These are phyloP conservation scores for Sambucus nigra DNA, from an alignment of 129 eudicot genomes.

Conservation along the genomic window DNA sequence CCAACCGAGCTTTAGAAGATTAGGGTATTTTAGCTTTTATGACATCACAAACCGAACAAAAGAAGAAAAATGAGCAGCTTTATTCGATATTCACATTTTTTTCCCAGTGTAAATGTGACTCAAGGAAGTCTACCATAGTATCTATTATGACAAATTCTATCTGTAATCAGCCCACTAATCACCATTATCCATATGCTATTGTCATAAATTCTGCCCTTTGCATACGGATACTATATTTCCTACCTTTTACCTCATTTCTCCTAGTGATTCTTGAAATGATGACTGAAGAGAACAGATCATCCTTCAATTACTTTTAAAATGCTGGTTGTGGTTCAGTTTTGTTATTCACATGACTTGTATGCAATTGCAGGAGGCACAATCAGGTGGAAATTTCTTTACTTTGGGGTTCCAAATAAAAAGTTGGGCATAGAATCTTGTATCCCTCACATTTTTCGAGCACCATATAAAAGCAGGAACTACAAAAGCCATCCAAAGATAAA, in stretches of 20 bases:
- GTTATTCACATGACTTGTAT: no score
- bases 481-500: no score
- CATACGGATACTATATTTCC: no score
- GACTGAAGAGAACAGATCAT: not conserved
- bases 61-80: not conserved
- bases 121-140: not conserved
- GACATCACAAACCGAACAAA: not conserved
- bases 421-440: no score
- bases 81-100: not conserved
- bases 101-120: not conserved
- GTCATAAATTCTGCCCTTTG: no score
- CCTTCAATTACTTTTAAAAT: not conserved
- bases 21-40: not conserved
- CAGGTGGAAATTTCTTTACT: no score
- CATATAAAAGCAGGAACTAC: no score
- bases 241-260: not conserved
- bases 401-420: no score
- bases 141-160: not conserved
- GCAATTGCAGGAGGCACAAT: no score
- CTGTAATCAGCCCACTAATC: no score
- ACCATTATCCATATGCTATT: not conserved
- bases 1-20: slow-evolving; percentile 7
- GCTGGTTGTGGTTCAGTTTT: slow-evolving; percentile 5
- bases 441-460: no score
- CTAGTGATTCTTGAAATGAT: not conserved